Base-by-base conservation (phyloP, 1,284 basidiomycete genomes). In the Ceratobasidium papillatum region DNA sequence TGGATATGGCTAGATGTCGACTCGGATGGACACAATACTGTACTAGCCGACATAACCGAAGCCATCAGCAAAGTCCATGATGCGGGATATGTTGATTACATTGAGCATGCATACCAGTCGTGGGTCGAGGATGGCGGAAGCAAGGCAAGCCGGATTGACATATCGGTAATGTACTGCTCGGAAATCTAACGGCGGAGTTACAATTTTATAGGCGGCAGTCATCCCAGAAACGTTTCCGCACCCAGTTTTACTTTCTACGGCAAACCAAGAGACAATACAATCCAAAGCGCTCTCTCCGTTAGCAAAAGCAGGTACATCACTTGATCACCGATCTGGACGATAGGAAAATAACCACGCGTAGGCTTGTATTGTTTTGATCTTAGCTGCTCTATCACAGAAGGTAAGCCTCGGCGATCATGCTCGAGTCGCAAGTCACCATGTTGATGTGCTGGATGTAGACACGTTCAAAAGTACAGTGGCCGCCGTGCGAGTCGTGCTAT, bases 321-420 rank as follows among this genome's bases (percentile, higher is more conserved):
- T 36, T 32, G n/a, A 27, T 41, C 54, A 11, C 32, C 43, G 47
- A 64, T 68, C 1, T 30, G 12, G 51, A n/a, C 49, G 68, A 75
- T 62, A 72, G 9, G 36, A 62, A 63, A 17, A 43, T 27, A 52
- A 12, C 38, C 19, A 36, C 32, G 49, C 51, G 52, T 19, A 83
- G 83, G 83, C 5, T 77, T 80, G 54, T 82, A 81, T 76, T 83
- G 80, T 49, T 84, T 83, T 76, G 83, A 84, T 76, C 77, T 83
- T 32, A 82, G 81, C 36, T 80, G 79, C 64, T 81, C 82, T 45
- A 38, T 34, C 30, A 4, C 34, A 32, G 54, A 51, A 34, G 19
- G 19, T 65, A 61, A 25, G 52, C 34, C 9, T 41, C 54, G 27
- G 14, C n/a, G 34, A 43, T 25, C 49, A 5, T 25, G 49, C 49